phyloP scores from a whole-genome alignment of 2,329 filamentous ascomycete genomes.

The Phialocephala sp. region DNA sequence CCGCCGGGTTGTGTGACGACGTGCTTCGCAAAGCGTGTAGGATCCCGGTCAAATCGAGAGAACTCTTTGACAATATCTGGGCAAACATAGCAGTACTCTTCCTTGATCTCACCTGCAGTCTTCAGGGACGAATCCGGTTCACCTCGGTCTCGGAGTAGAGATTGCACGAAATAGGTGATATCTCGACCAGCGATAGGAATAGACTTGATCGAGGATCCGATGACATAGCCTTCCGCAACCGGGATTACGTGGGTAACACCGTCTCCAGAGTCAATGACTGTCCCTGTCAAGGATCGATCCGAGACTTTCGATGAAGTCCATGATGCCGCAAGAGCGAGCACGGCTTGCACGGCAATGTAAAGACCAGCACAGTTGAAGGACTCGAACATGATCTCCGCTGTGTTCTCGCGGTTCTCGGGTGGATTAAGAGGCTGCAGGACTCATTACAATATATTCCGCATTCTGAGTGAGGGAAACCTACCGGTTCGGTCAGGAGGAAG shows the following conservation, averaged over 20 bases:
- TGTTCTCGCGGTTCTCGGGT: conserved; percentile 98
- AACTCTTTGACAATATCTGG: conserved; percentile 99
- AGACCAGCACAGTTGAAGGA: conserved; percentile 99
- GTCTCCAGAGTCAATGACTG: conserved; percentile 97
- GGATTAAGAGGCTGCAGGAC: conserved; percentile 83
- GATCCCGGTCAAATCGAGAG: conserved; percentile 89
- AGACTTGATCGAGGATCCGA: conserved; percentile 98
- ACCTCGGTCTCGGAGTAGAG: conserved; percentile 90
- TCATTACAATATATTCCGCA: conserved; percentile 13
- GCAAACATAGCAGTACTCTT: conserved; percentile 98
- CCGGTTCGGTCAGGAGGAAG: conserved; percentile 96
- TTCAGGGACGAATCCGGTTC: conserved; percentile 97
- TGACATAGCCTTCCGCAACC: conserved; percentile 97
- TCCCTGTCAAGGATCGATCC: conserved; percentile 93
- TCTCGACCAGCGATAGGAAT: conserved; percentile 98
- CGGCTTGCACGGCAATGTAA: conserved; percentile 98
- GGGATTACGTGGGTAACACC: conserved; percentile 99
- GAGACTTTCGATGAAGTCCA: conserved; percentile 99
- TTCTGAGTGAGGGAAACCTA: conserved; percentile 52
- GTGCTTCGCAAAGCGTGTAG: conserved; percentile 89
- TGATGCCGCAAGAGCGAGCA: conserved; percentile 92
- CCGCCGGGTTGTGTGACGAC: conserved; percentile 86
- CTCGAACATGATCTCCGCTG: conserved; percentile 99
- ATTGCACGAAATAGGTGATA: conserved; percentile 99
- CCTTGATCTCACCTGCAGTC: conserved; percentile 97